Conservation (phyloP, 2,329 filamentous ascomycete species). For the Didymella pinodella region DNA sequence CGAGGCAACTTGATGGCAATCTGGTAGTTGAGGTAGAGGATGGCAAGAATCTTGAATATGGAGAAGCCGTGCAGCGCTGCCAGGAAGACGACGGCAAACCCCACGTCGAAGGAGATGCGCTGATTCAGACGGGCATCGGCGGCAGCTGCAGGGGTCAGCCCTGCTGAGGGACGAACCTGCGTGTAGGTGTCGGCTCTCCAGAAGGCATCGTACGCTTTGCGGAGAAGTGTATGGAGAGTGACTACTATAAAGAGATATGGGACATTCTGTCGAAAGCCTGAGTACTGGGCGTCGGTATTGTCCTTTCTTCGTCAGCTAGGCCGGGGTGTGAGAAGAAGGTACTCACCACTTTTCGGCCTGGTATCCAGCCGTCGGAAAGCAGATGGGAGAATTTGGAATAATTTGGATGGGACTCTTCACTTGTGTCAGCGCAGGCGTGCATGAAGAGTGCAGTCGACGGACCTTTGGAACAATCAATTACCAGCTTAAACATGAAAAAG, state of each 20-base stretch:
- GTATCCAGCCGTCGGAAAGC: slow-evolving; percentile 87
- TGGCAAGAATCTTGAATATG: slow-evolving; percentile 78
- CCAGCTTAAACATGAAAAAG: slow-evolving; percentile 90
- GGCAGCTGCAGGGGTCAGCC: slow-evolving; percentile 56
- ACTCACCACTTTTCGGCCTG: slow-evolving; percentile 82
- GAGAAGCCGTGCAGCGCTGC: slow-evolving; percentile 84
- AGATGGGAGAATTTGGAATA: slow-evolving; percentile 76
- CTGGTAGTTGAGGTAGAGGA: slow-evolving; percentile 82
- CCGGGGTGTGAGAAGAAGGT: background rate
- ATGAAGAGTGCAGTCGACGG: slow-evolving; percentile 29
- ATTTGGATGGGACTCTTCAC: slow-evolving; percentile 77
- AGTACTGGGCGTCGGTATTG: slow-evolving; percentile 88
- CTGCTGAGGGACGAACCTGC: slow-evolving; percentile 49
- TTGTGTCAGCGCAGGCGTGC: slow-evolving; percentile 13
- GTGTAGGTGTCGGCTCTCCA: slow-evolving; percentile 56
- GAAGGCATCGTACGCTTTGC: slow-evolving; percentile 71
- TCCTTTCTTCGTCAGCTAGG: slow-evolving; percentile 63
- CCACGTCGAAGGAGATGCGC: slow-evolving; percentile 81
- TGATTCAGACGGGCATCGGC: slow-evolving; percentile 65
- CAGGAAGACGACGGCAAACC: slow-evolving; percentile 82
- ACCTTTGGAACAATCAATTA: slow-evolving; percentile 86
- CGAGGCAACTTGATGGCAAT: slow-evolving; percentile 77
- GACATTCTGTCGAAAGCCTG: slow-evolving; percentile 83
- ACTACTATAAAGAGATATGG: slow-evolving; percentile 80
- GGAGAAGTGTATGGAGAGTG: slow-evolving; percentile 78